Base-by-base conservation (phyloP, 495 filamentous ascomycete species). In the Thozetella sp. region DNA sequence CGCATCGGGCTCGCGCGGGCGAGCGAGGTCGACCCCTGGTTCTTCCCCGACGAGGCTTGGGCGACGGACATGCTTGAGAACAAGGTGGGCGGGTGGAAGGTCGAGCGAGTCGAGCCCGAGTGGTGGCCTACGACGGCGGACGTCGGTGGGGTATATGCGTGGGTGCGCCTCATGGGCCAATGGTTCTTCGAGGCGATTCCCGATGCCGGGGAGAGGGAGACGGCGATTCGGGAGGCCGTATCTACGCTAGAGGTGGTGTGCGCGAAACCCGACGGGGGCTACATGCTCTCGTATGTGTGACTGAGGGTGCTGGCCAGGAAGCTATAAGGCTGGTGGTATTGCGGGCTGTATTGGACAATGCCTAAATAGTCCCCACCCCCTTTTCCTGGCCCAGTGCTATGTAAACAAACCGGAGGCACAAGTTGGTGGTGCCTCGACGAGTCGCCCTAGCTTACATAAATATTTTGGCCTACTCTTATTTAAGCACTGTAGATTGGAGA, bases 251-350 rank as follows among this genome's bases (percentile, higher is more conserved):
- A 86, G 64, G 72, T 68, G 1, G 79, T 87, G 20, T 82, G 67
- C 69, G 77, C 56, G 74, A 84, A 70, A 60, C 75, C 72, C 6
- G 83, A 84, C 63, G 88, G 86, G 4, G 83, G 80, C 57, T 77
- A 83, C 64, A 86, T 81, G 74, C 64, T 91, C 55, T 83, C 82
- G n/a, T 93, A 93, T 80, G 81, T 90, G n/a, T 76, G 90, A 62
- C 74, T 92, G 72, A 84, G 89, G 65, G 87, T 80, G 13, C 55
- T 90, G 51, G 89, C 85, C 24, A 79, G 73, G 65, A 89, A 80
- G 72, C 6, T 80, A 48, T 80, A 62, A 60, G 50, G 57, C 25
- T 24, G 1, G 46, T 51, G 11, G 24, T 52, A 30, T 52, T n/a
- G n/a, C n/a, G n/a, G n/a, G n/a, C n/a, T n/a, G n/a, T n/a, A n/a